Evolutionary conservation across 768 basidiomycete genomes (phyloP), one percentile per base, ranked within the genome.

Genomic region (Coprinopsis cinerea): DNA sequence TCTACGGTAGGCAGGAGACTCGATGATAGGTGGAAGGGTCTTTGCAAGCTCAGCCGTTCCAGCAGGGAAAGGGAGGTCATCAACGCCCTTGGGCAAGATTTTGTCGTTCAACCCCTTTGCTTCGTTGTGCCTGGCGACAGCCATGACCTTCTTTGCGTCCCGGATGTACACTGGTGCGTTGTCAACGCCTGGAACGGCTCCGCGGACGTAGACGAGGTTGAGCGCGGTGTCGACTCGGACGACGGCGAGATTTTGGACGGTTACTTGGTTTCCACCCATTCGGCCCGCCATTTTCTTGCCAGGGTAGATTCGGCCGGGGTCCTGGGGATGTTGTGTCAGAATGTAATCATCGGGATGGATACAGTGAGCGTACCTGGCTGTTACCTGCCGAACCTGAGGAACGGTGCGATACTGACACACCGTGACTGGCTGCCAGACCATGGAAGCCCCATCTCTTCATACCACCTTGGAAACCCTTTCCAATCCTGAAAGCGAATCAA

Each of bases 221-320:
- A 96, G 81, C 13, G 72, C 69, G 18, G 80, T 81, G 71, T 99
- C 96, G 52, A 99, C 78, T 18, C 92, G 87, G 48, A 93, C 78
- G 36, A 98, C 91, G 1, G 84, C 67, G 22, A 98, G 81, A 62
- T 97, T 98, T 61, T 95, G 92, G 13, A 77, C 75, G 6, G 95
- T 98, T 7, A 79, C 78, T 34, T 84, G 83, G 54, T 81, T 75
- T 49, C 83, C 86, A 44, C 96, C 96, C 75, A 97, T 83, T 20
- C 84, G 85, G 27, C 96, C 96, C 9, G 95, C 83, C 95, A 96
- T 97, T 74, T 97, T 98, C 72, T 93, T 96, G 30, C 96, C 96
- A 2, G 96, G 96, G 70, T 89, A 92, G 4, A 97, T 77, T 59
- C 96, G 83, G 41, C 96, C 96, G 22, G 96, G 95, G 60, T 96